Percentiles rank a stretch among this genome's conserved stretches.
phyloP scores from a whole-genome alignment of 1,284 basidiomycete species.

The Ceratobasidium theobromae region DNA sequence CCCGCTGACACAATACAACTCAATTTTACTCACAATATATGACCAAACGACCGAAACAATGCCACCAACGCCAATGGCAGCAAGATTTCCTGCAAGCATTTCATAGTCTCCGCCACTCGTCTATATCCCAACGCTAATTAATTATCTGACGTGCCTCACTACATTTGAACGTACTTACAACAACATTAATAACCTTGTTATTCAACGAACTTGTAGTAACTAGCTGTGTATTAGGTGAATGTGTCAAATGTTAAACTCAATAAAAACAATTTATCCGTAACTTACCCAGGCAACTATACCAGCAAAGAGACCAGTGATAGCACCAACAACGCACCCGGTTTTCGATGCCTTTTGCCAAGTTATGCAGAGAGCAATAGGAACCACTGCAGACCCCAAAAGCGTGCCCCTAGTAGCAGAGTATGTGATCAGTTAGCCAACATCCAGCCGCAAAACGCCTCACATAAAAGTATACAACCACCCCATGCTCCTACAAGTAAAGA shows the following conservation, averaged over 20 bases:
- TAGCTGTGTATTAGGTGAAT: conserved; percentile 49
- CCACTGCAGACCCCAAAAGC: conserved; percentile 77
- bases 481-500: background rate
- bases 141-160: background rate
- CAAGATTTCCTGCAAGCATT: conserved; percentile 86
- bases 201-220: conserved; percentile 77
- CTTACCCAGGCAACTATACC: conserved; percentile 68
- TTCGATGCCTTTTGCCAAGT: conserved; percentile 85
- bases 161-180: conserved; percentile 41
- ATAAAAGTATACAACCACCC: conserved; percentile 52
- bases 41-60: conserved; percentile 71
- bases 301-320: conserved; percentile 67
- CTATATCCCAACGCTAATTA: conserved; percentile 1
- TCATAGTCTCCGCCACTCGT: conserved; percentile 67
- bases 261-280: no score
- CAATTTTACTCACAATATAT: conserved; percentile 51
- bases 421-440: background rate
- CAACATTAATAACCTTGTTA: conserved; percentile 69
- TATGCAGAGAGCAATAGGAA: conserved; percentile 81
- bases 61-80: conserved; percentile 78
- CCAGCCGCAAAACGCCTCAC: conserved; percentile 57
- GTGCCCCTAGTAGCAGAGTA: conserved; percentile 44
- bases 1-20: background rate
- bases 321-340: conserved; percentile 71
- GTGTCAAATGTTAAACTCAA: background rate